A percentile compares a stretch with the other conserved stretches of the same genome.
Conservation (phyloP, 352 stramenopile genomes). For the Phytophthora nicotianae region DNA sequence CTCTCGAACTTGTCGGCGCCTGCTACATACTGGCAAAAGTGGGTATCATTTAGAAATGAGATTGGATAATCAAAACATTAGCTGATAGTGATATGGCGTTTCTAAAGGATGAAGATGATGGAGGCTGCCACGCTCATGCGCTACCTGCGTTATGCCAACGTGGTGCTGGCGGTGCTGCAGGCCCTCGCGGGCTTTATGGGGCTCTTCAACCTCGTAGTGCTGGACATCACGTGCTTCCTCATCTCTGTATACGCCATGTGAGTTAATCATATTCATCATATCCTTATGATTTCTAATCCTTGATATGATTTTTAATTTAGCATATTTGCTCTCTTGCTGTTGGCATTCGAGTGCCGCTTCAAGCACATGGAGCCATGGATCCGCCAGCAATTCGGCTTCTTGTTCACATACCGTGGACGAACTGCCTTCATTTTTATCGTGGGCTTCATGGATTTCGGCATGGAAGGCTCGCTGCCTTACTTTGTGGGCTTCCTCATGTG, state of each 20-base stretch:
- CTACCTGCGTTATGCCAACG: slow-evolving; percentile 86
- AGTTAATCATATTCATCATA: slow-evolving; percentile 12
- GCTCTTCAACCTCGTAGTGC: slow-evolving; percentile 84
- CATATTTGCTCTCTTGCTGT: slow-evolving; percentile 81
- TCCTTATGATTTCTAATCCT: background rate
- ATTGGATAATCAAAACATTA: background rate
- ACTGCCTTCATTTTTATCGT: slow-evolving; percentile 88
- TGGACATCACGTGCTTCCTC: slow-evolving; percentile 88
- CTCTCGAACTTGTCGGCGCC: slow-evolving; percentile 36
- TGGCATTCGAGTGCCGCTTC: slow-evolving; percentile 89
- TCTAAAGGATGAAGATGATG: slow-evolving; percentile 64
- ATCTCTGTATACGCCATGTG: slow-evolving; percentile 90
- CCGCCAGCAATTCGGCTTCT: slow-evolving; percentile 84
- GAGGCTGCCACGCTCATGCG: slow-evolving; percentile 74
- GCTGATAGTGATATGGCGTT: slow-evolving; percentile 8
- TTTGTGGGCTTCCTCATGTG: slow-evolving; percentile 84
- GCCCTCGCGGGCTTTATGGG: slow-evolving; percentile 83
- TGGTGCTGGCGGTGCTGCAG: slow-evolving; percentile 80
- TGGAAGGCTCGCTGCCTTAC: slow-evolving; percentile 71
- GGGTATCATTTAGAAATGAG: slow-evolving; percentile 16
- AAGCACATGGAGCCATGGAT: slow-evolving; percentile 89
- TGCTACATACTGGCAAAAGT: slow-evolving; percentile 53
- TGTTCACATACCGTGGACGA: slow-evolving; percentile 88
- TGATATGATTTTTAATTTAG: slow-evolving; percentile 34
- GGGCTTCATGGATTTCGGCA: slow-evolving; percentile 90